Evolutionary conservation across 1,139 yeast genomes (phyloP).

Genomic region (Candida tetrigidarum): DNA sequence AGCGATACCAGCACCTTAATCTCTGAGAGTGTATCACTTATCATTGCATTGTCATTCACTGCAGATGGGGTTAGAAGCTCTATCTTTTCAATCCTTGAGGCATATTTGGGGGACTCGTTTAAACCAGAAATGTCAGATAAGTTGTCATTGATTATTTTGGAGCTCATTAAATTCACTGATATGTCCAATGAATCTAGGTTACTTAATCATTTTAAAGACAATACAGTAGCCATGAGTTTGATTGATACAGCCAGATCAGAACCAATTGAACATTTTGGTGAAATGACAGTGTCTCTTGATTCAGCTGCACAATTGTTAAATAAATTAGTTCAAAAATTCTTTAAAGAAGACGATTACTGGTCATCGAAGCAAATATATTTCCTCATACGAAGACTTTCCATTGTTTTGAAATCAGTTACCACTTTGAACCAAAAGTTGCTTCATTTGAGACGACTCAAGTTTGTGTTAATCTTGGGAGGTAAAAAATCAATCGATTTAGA

Average conservation of each 20-base stretch:
- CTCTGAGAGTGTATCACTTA: constrained; percentile 36
- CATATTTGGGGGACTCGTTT: constrained; percentile 19
- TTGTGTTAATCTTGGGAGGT: constrained; percentile 36
- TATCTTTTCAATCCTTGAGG: constrained; percentile 28
- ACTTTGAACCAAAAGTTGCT: constrained; percentile 26
- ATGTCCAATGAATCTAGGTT: constrained; percentile 31
- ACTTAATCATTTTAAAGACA: constrained; percentile 17
- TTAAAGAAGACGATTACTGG: constrained; percentile 37
- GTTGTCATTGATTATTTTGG: constrained; percentile 24
- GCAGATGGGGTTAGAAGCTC: constrained; percentile 44
- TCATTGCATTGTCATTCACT: constrained; percentile 51
- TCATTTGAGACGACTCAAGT: constrained; percentile 42
- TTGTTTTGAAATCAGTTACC: constrained; percentile 25
- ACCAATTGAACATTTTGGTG: constrained; percentile 11
- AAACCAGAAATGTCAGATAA: constrained; percentile 22
- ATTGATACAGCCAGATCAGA: constrained; percentile 13
- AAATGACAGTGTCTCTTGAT: constrained; percentile 26
- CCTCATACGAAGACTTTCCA: constrained; percentile 36
- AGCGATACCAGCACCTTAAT: constrained; percentile 24
- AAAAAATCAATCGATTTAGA: constrained; percentile 16
- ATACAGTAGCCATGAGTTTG: constrained; percentile 15
- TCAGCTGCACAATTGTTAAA: constrained; percentile 30
- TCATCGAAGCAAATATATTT: constrained; percentile 35
- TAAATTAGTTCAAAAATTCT: constrained; percentile 22
- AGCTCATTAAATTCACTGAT: constrained; percentile 44